Percentiles rank a stretch among this genome's conserved stretches.
phyloP scores from a whole-genome alignment of 2,329 filamentous ascomycete species.

The Alternaria postmessia region DNA sequence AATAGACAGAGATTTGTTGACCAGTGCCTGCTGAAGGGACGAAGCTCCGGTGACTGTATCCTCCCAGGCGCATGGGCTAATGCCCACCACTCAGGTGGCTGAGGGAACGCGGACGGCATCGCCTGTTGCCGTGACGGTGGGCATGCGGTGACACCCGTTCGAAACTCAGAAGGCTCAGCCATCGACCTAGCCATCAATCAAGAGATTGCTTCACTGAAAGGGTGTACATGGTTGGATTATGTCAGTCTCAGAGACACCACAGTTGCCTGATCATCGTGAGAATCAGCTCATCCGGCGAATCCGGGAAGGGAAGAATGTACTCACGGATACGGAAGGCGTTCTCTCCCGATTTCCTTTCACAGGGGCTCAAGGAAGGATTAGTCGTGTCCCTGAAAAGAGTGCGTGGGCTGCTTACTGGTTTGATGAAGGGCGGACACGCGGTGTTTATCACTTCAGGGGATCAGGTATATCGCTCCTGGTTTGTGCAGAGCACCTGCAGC shows the following conservation, averaged over 20 bases:
- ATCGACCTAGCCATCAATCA: not conserved
- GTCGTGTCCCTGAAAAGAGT: not conserved
- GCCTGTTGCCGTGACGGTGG: slow-evolving; percentile 3
- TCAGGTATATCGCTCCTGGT: slow-evolving; percentile 4
- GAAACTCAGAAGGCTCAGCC: slow-evolving; percentile 2
- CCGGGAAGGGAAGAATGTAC: not conserved
- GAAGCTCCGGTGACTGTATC: not conserved
- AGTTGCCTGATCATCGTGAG: not conserved
- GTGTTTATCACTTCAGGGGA: slow-evolving; percentile 10
- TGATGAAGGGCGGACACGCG: slow-evolving; percentile 1
- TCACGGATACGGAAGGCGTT: not conserved
- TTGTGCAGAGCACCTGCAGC: slow-evolving; percentile 13
- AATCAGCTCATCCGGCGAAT: not conserved
- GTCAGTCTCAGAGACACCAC: not conserved
- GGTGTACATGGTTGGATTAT: not conserved
- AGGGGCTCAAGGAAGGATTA: not conserved
- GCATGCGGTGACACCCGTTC: not conserved
- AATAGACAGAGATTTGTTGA: not conserved
- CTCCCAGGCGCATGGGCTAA: not conserved
- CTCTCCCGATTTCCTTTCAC: not conserved
- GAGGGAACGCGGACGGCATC: not conserved
- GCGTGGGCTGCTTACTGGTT: slow-evolving; percentile 2
- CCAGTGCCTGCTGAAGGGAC: not conserved
- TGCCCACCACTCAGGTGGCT: not conserved
- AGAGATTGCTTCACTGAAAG: not conserved